These are phyloP conservation scores for Spinacia oleracea DNA, from an alignment of 179 eudicot genomes.

Conservation along the genomic window DNA sequence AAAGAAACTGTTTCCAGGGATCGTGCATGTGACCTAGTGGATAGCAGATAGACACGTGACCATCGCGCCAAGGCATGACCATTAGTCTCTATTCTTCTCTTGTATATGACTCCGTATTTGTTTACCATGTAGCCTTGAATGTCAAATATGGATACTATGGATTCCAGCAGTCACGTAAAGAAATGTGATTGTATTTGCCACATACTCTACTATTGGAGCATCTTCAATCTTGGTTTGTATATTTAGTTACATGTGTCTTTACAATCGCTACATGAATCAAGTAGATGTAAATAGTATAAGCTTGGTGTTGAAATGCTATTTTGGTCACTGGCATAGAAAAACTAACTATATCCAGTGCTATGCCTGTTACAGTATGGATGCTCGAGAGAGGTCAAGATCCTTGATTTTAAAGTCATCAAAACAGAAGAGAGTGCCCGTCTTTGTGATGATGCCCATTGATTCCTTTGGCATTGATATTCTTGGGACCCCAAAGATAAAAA, in stretches of 20 bases:
- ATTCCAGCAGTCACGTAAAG: not conserved
- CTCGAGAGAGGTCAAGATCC: slow-evolving; percentile 54
- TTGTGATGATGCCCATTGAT: slow-evolving; percentile 66
- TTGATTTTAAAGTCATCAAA: slow-evolving; percentile 47
- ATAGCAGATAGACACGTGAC: too few species aligned
- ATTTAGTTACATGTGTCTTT: not conserved
- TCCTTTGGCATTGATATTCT: slow-evolving; percentile 48
- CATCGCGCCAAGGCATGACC: too few species aligned
- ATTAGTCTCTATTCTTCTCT: not conserved
- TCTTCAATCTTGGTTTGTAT: not conserved
- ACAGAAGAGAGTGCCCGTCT: slow-evolving; percentile 58
- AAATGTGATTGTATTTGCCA: not conserved
- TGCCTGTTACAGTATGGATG: slow-evolving; percentile 55
- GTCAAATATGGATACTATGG: not conserved
- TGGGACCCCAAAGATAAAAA: slow-evolving; percentile 50
- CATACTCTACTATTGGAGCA: not conserved
- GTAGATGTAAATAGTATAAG: not conserved
- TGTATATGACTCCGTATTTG: not conserved
- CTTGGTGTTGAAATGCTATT: not conserved
- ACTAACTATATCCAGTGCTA: slow-evolving; percentile 15
- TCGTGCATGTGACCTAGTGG: too few species aligned
- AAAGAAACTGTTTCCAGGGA: too few species aligned
- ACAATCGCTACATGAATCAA: not conserved
- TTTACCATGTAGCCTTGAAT: not conserved
- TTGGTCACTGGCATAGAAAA: not conserved